Percentiles rank a stretch among this genome's conserved stretches.
Conservation (phyloP, 2,329 filamentous ascomycete species). For the Hypoxylon sp. region DNA sequence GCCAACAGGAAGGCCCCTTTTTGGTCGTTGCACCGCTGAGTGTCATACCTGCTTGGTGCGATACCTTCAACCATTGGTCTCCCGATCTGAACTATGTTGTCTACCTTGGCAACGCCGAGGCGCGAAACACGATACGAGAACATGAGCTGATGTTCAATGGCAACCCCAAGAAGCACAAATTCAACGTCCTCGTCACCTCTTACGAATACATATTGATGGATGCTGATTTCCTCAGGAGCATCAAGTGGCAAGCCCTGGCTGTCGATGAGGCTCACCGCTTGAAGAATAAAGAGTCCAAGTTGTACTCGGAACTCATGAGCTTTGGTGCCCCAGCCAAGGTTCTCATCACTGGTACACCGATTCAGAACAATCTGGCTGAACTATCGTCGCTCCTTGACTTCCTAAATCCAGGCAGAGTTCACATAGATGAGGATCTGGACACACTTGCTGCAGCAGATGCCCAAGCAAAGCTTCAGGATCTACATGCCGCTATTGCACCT, state of each 20-base stretch:
- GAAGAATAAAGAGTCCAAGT: constrained; percentile 95
- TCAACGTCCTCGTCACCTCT: constrained; percentile 97
- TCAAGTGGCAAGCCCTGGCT: constrained; percentile 98
- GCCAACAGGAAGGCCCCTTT: constrained; percentile 92
- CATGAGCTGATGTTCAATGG: constrained; percentile 90
- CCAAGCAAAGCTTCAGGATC: constrained; percentile 86
- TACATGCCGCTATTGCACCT: constrained; percentile 89
- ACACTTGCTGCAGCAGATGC: constrained; percentile 82
- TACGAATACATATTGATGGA: constrained; percentile 97
- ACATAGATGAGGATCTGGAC: constrained; percentile 93
- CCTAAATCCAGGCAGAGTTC: constrained; percentile 92
- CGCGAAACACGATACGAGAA: constrained; percentile 89
- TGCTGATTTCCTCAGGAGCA: constrained; percentile 83
- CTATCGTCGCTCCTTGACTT: constrained; percentile 95
- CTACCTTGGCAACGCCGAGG: constrained; percentile 90
- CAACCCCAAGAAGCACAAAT: constrained; percentile 90
- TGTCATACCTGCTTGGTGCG: constrained; percentile 97
- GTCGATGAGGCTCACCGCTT: constrained; percentile 97
- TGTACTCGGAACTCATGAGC: constrained; percentile 87
- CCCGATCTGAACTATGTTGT: constrained; percentile 97
- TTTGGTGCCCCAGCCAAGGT: constrained; percentile 92
- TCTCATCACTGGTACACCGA: constrained; percentile 95
- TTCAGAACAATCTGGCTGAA: constrained; percentile 96
- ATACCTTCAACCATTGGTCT: constrained; percentile 97
- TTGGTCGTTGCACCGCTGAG: constrained; percentile 97